Evolutionary conservation across 305 asterid genomes (phyloP).

Genomic region (Nicotiana rustica): DNA sequence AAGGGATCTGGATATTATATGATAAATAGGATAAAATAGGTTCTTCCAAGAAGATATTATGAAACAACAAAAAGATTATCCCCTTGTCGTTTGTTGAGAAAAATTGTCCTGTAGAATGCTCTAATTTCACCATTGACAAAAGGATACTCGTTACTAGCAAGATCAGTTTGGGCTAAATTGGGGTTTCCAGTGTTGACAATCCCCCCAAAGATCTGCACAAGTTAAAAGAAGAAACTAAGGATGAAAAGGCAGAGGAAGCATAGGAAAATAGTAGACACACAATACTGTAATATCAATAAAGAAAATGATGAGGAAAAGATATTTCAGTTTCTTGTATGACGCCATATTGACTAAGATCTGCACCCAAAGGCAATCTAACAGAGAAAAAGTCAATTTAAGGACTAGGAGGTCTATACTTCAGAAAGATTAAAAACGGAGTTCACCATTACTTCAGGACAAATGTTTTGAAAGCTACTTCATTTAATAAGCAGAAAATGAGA

Average conservation of each 20-base stretch:
- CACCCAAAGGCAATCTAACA: neutral
- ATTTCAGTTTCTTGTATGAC: slow-evolving; percentile 19
- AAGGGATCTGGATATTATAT: neutral
- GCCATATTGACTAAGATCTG: slow-evolving; percentile 16
- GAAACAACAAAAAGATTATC: slow-evolving; percentile 15
- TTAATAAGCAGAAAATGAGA: slow-evolving; percentile 16
- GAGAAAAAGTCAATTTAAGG: neutral
- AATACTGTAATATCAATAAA: neutral
- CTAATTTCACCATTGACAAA: slow-evolving; percentile 40
- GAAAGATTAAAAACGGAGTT: slow-evolving; percentile 19
- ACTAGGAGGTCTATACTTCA: neutral
- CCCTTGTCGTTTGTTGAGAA: neutral
- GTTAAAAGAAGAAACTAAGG: slow-evolving; percentile 3
- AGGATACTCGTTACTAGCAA: slow-evolving; percentile 93
- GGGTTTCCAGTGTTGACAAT: slow-evolving; percentile 84
- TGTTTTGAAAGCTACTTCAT: neutral
- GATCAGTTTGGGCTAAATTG: slow-evolving; percentile 73
- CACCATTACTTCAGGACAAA: neutral
- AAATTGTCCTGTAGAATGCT: slow-evolving; percentile 18
- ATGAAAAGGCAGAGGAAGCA: neutral
- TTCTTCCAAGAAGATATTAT: slow-evolving; percentile 28
- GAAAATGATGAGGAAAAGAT: neutral
- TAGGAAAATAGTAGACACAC: slow-evolving; percentile 11
- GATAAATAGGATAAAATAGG: neutral
- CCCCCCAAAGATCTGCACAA: slow-evolving; percentile 91